Evolutionary conservation across 306 rosid species (phyloP), one percentile per base, ranked within the genome.

Genomic region (Vicia sativa): DNA sequence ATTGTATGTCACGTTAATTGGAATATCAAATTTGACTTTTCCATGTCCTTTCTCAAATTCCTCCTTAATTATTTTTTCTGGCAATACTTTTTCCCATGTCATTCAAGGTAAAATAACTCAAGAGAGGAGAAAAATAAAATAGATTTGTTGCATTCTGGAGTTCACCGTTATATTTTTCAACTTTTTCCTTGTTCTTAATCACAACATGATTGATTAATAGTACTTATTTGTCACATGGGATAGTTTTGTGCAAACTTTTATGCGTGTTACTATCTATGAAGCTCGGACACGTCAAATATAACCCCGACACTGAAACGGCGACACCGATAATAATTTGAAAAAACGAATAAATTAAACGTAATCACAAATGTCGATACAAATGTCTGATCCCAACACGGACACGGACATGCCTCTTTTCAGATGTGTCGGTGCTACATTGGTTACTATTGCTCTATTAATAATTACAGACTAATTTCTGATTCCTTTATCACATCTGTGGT

Each of bases 401-500:
- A n/a, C n/a, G n/a, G n/a, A n/a, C n/a, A n/a, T n/a, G n/a, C n/a
- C n/a, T n/a, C n/a, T n/a, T n/a, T n/a, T n/a, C n/a, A n/a, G n/a
- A n/a, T n/a, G n/a, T n/a, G n/a, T n/a, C n/a, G n/a, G n/a, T n/a
- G n/a, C n/a, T n/a, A n/a, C n/a, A n/a, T n/a, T n/a, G 2, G 26
- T 23, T 23, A 15, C 35, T 56, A 19, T 64, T 52, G 71, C 49
- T 29, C 14, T 61, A 28, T 42, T 58, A 28, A 26, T 38, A 38
- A 52, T 41, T 64, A 56, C 37, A 42, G 69, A 18, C 48, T 11
- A 26, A 29, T 67, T 53, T 52, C 41, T 67, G 39, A 80, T 70
- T 35, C 42, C 48, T 58, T 58, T 65, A 1, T 59, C 62, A 74
- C 44, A 58, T 67, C 48, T 15, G 73, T 31, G 19, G 23, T 70